Evolutionary conservation across 306 rosid genomes (phyloP), one percentile per base, ranked within the genome.

Genomic region (Boehmeria nivea): DNA sequence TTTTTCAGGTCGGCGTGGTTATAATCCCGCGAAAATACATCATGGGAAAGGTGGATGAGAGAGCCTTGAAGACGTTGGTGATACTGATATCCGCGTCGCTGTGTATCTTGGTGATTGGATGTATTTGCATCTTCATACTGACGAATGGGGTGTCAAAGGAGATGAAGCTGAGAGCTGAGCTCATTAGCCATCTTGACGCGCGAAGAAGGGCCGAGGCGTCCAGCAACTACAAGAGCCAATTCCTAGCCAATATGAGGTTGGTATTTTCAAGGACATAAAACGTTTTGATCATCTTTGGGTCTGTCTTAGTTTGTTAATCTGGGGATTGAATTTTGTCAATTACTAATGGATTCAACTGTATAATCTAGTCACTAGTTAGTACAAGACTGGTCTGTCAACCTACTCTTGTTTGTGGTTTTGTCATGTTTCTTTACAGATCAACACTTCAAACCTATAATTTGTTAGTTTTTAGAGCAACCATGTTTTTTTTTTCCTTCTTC

Each of bases 81-180:
- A 87, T 93, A 69, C 71, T 93, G 69, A 93, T 93, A 64, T 87
- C 99, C 21, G 99, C 96, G 18, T 74, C 99, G 2, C 68, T 93
- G 50, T 83, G 96, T 55, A 93, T 87, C 59, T 76, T 93, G 53
- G 85, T 93, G 63, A 83, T 75, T 63, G 99, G 99, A 66, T 93
- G 99, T 62, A 73, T 93, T 37, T 93, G 96, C 72, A 93, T 93
- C 61, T 75, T 93, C 67, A 85, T 93, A 64, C 79, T 93, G 67
- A 93, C 99, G 11, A 93, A 87, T 37, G 99, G 99, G 74, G 99
- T 93, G 20, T 93, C 99, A 17, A 93, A 93, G 87, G 99, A 93
- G 75, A 93, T 93, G 99, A 85, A 83, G 59, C 94, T 93, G 21
- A 77, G 99, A 71, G 99, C 96, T 43, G 99, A 85, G 69, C 71